These are phyloP conservation scores for Talaromyces sp. DNA, from an alignment of 2,329 filamentous ascomycete genomes.

Conservation along the genomic window DNA sequence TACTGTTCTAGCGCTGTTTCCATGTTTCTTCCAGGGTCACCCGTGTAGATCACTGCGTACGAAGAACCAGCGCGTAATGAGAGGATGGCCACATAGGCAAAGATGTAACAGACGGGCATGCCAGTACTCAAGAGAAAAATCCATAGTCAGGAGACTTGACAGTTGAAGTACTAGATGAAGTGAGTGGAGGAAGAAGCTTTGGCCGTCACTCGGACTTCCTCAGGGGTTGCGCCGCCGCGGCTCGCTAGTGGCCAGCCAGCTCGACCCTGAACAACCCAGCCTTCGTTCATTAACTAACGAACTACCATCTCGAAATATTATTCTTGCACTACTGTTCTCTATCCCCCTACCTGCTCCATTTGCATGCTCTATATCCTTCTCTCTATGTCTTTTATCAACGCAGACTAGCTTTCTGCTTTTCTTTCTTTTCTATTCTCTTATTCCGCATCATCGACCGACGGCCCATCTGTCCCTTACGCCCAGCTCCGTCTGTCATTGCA, in stretches of 20 bases:
- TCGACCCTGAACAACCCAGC: constrained; percentile 27
- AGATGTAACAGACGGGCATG: not conserved
- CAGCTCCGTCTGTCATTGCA: constrained; percentile 14
- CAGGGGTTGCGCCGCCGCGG: constrained; percentile 33
- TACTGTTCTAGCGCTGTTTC: not conserved
- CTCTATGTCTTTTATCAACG: constrained; percentile 12
- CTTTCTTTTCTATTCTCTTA: constrained; percentile 13
- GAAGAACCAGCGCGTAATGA: not conserved
- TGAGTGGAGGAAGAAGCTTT: constrained; percentile 24
- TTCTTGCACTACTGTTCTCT: not conserved
- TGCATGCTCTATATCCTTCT: not conserved
- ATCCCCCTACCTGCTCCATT: not conserved
- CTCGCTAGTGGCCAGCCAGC: constrained; percentile 29
- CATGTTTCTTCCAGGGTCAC: not conserved
- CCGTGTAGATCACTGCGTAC: not conserved
- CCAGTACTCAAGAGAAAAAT: not conserved
- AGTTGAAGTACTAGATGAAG: not conserved
- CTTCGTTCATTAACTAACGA: constrained; percentile 23
- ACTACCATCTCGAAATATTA: constrained; percentile 12
- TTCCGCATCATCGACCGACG: constrained; percentile 18
- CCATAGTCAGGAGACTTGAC: not conserved
- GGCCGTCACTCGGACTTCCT: constrained; percentile 26
- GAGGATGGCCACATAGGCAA: not conserved
- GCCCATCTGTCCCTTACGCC: not conserved
- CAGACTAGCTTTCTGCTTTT: constrained; percentile 17